These are phyloP conservation scores for Mycena polygramma DNA, from an alignment of 768 basidiomycete genomes.

Conservation along the genomic window DNA sequence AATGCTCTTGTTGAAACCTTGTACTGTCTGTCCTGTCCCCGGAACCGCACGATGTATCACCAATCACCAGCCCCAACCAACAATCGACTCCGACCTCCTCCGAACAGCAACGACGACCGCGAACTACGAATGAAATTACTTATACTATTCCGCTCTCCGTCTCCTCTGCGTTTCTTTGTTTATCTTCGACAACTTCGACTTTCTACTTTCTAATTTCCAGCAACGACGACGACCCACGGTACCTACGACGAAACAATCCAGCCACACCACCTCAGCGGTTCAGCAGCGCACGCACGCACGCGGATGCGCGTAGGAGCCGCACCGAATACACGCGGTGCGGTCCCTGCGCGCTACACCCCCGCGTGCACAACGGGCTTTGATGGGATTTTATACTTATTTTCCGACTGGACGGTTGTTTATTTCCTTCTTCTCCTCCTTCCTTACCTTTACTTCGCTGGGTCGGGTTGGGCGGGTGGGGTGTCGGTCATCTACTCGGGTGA, in stretches of 20 bases:
- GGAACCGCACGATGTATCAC: conserved; percentile 57
- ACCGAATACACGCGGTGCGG: conserved; percentile 2
- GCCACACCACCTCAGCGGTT: too few species aligned
- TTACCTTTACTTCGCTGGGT: not conserved
- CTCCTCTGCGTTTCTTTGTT: too few species aligned
- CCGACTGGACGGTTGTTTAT: conserved; percentile 5
- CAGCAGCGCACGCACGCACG: not conserved
- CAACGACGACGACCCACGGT: too few species aligned
- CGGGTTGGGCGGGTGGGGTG: not conserved
- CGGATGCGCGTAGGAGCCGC: not conserved
- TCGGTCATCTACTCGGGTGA: too few species aligned
- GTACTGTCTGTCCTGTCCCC: not conserved
- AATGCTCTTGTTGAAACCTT: conserved; percentile 52
- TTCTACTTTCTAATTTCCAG: too few species aligned
- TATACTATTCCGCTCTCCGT: too few species aligned
- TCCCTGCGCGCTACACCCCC: not conserved
- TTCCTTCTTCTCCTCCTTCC: not conserved
- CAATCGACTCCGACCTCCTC: too few species aligned
- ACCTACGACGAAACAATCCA: too few species aligned
- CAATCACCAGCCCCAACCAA: conserved; percentile 39
- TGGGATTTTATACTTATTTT: not conserved
- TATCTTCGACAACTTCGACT: too few species aligned
- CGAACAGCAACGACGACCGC: too few species aligned
- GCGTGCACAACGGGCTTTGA: not conserved
- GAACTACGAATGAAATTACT: too few species aligned